Percentiles rank a stretch among this genome's conserved stretches.
Evolutionary conservation across 2,329 filamentous ascomycete species (phyloP).

Genomic region (Didymella exigua): DNA sequence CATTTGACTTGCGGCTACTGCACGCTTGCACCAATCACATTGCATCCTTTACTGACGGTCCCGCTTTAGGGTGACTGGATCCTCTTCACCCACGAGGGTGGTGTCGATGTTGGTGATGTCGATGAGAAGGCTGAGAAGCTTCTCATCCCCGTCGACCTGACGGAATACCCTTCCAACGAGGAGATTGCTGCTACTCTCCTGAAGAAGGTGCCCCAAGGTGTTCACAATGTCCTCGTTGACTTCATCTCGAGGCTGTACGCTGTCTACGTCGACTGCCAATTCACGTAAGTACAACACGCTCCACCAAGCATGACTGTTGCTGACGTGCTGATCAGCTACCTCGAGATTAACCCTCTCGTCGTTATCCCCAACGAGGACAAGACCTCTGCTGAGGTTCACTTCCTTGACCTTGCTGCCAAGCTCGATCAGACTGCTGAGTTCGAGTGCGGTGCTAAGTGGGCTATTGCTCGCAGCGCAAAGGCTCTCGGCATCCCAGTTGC

Average conservation of each 20-base stretch:
- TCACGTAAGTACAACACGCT: slow-evolving; percentile 64
- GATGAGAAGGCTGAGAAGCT: slow-evolving; percentile 99
- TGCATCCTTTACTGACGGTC: slow-evolving; percentile 40
- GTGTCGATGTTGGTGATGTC: slow-evolving; percentile 99
- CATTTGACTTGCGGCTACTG: slow-evolving; percentile 27
- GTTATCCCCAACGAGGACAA: slow-evolving; percentile 93
- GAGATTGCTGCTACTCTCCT: slow-evolving; percentile 84
- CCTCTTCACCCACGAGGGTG: slow-evolving; percentile 98
- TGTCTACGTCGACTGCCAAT: slow-evolving; percentile 99
- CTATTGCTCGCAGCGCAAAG: slow-evolving; percentile 86
- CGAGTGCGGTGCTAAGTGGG: slow-evolving; percentile 99
- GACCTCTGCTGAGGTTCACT: slow-evolving; percentile 94
- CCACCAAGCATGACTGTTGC: slow-evolving; percentile 7
- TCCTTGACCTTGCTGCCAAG: slow-evolving; percentile 98
- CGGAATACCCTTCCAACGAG: slow-evolving; percentile 93
- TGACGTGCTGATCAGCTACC: slow-evolving; percentile 63
- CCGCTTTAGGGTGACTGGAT: slow-evolving; percentile 90
- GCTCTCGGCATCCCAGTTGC: slow-evolving; percentile 81
- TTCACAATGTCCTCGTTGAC: slow-evolving; percentile 98
- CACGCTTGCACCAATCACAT: slow-evolving; percentile 33
- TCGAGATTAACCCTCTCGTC: slow-evolving; percentile 99
- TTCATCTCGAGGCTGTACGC: slow-evolving; percentile 98
- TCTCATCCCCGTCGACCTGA: slow-evolving; percentile 92
- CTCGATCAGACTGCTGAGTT: slow-evolving; percentile 99
- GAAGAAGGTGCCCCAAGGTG: slow-evolving; percentile 90